These are phyloP conservation scores for Fusarium sp. DNA, from an alignment of 2,329 filamentous ascomycete genomes.

Conservation along the genomic window DNA sequence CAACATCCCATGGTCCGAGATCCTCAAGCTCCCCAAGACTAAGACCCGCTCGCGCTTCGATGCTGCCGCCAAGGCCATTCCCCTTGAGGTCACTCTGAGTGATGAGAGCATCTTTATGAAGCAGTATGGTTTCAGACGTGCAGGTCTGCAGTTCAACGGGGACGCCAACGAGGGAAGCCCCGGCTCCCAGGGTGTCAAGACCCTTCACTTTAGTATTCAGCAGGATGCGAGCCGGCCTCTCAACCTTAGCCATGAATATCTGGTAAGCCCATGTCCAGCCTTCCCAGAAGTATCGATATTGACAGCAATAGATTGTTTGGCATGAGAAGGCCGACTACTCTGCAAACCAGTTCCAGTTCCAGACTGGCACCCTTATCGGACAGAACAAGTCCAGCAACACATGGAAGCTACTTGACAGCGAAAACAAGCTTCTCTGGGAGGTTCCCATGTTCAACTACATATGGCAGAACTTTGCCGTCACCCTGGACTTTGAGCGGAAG, in stretches of 20 bases:
- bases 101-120: conserved; percentile 70
- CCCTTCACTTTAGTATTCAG: conserved; percentile 69
- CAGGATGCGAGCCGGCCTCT: conserved; percentile 62
- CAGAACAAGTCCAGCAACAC: conserved; percentile 51
- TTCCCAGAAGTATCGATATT: neutral
- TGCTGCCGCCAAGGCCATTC: conserved; percentile 54
- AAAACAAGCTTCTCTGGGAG: conserved; percentile 62
- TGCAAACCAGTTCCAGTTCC: conserved; percentile 65
- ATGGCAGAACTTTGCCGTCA: conserved; percentile 72
- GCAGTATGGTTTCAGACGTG: conserved; percentile 70
- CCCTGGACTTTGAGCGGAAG: conserved; percentile 67
- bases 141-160: conserved; percentile 45
- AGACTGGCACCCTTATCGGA: conserved; percentile 64
- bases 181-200: conserved; percentile 64
- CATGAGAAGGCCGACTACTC: conserved; percentile 60
- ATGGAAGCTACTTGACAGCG: conserved; percentile 60
- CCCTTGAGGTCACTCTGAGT: conserved; percentile 66
- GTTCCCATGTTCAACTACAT: conserved; percentile 60
- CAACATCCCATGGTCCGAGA: conserved; percentile 62
- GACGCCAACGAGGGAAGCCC: conserved; percentile 60
- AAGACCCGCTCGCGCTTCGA: conserved; percentile 51
- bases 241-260: conserved; percentile 71
- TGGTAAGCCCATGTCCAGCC: conserved; percentile 49
- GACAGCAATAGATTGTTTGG: conserved; percentile 51
- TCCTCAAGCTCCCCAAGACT: conserved; percentile 57